These are phyloP conservation scores for Dactylellina haptotyla DNA, from an alignment of 2,329 filamentous ascomycete species.

Conservation along the genomic window DNA sequence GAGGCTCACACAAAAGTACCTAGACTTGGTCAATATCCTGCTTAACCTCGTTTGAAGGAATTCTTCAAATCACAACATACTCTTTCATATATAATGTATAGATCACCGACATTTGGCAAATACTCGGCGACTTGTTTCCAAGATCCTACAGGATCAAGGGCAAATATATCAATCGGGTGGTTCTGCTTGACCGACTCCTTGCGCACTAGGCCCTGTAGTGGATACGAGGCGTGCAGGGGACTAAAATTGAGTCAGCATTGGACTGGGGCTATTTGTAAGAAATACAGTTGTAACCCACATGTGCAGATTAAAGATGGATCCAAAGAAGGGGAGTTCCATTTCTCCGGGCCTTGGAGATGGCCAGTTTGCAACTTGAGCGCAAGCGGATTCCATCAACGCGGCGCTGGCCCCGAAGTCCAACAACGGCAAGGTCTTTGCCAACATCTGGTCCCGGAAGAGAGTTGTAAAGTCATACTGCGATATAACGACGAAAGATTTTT, in stretches of 20 bases:
- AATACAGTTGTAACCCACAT: conserved; percentile 50
- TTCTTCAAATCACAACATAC: conserved; percentile 38
- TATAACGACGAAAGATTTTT: conserved; percentile 58
- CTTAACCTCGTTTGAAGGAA: neutral
- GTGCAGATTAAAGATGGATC: conserved; percentile 58
- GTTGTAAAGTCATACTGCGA: conserved; percentile 58
- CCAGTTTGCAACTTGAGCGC: conserved; percentile 58
- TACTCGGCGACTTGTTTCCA: conserved; percentile 57
- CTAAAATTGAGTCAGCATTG: conserved; percentile 30
- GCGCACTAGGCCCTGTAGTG: conserved; percentile 57
- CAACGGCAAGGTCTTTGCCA: conserved; percentile 57
- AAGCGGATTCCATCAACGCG: conserved; percentile 58
- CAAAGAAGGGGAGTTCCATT: conserved; percentile 58
- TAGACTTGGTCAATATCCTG: conserved; percentile 18
- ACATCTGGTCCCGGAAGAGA: conserved; percentile 56
- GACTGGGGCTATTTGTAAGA: neutral
- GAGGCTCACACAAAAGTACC: conserved; percentile 58
- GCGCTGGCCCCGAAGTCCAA: conserved; percentile 58
- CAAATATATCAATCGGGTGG: conserved; percentile 56
- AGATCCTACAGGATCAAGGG: conserved; percentile 57
- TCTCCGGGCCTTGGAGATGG: conserved; percentile 55
- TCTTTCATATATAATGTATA: conserved; percentile 58
- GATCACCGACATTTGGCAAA: conserved; percentile 56
- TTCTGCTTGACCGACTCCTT: conserved; percentile 48
- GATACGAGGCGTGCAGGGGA: conserved; percentile 57